Conservation (phyloP, 1,284 basidiomycete genomes). For the Malassezia sympodialis region DNA sequence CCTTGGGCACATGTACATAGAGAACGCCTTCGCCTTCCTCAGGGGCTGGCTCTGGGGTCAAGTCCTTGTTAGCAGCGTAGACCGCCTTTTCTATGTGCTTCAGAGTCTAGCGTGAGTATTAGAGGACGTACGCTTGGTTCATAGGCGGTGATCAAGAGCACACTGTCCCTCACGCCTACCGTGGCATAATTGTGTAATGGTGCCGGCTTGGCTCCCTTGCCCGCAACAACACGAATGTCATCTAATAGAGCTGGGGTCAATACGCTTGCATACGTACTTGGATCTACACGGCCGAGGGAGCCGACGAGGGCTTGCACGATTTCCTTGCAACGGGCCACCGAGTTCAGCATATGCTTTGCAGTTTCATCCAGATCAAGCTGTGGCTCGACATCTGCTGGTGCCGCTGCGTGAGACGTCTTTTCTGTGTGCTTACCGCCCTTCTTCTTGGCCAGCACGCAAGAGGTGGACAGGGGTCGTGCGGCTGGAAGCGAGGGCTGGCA, state of each 20-base stretch:
- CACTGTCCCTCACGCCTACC: conserved; percentile 38
- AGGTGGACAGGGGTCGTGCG: background rate
- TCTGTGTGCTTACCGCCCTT: background rate
- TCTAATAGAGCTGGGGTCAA: conserved; percentile 26
- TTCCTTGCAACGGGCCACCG: conserved; percentile 5
- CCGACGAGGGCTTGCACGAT: conserved; percentile 3
- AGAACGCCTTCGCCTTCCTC: conserved; percentile 36
- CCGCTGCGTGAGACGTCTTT: background rate
- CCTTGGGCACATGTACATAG: conserved; percentile 36
- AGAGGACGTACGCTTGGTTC: conserved; percentile 26
- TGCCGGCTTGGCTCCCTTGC: conserved; percentile 18
- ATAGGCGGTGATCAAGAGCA: conserved; percentile 37
- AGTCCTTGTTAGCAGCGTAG: conserved; percentile 31
- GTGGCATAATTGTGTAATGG: conserved; percentile 40
- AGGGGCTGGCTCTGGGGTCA: conserved; percentile 31
- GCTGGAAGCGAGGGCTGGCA: background rate
- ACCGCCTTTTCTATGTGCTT: conserved; percentile 45
- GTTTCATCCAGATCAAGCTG: conserved; percentile 12
- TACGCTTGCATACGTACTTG: conserved; percentile 2
- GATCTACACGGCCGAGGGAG: conserved; percentile 16
- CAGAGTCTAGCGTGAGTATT: conserved; percentile 18
- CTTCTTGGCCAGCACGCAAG: conserved; percentile 7
- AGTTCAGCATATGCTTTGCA: conserved; percentile 1
- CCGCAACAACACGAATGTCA: conserved; percentile 23
- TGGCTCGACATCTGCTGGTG: conserved; percentile 5